Evolutionary conservation across 371 early-diverging fungal genomes (phyloP).

Genomic region (Dichotomocladium elegans): DNA sequence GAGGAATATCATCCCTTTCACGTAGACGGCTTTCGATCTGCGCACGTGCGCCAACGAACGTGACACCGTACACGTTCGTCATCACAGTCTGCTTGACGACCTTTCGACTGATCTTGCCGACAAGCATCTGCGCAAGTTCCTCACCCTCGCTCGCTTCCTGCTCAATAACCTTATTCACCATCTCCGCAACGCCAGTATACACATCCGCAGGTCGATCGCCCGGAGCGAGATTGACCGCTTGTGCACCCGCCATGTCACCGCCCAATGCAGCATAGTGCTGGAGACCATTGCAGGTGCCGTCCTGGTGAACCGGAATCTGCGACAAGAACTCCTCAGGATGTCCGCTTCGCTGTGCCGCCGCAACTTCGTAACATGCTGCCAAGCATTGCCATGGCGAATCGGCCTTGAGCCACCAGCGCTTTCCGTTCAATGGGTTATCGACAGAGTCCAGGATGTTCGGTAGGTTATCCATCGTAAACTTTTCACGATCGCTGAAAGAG

Average conservation of each 20-base stretch:
- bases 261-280: conserved; percentile 99
- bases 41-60: conserved; percentile 88
- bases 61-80: conserved; percentile 99
- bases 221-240: conserved; percentile 87
- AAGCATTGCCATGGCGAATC: conserved; percentile 96
- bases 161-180: conserved; percentile 69
- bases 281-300: conserved; percentile 98
- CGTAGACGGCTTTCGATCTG: conserved; percentile 85
- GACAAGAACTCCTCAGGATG: conserved; percentile 72
- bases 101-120: conserved; percentile 82
- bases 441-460: conserved; percentile 84
- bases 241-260: conserved; percentile 89
- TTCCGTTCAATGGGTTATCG: conserved; percentile 72
- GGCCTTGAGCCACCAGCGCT: conserved; percentile 88
- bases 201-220: conserved; percentile 91
- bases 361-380: conserved; percentile 86
- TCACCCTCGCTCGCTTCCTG: conserved; percentile 60
- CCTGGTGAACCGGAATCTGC: conserved; percentile 92
- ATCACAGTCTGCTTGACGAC: conserved; percentile 98
- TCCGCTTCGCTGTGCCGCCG: conserved; percentile 72
- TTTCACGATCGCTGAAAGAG: conserved; percentile 81
- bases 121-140: conserved; percentile 50
- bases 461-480: conserved; percentile 70
- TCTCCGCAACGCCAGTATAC: conserved; percentile 85
- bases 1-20: conserved; percentile 63